Evolutionary conservation across 2,329 filamentous ascomycete genomes (phyloP).

Genomic region (Xylaria sp.): DNA sequence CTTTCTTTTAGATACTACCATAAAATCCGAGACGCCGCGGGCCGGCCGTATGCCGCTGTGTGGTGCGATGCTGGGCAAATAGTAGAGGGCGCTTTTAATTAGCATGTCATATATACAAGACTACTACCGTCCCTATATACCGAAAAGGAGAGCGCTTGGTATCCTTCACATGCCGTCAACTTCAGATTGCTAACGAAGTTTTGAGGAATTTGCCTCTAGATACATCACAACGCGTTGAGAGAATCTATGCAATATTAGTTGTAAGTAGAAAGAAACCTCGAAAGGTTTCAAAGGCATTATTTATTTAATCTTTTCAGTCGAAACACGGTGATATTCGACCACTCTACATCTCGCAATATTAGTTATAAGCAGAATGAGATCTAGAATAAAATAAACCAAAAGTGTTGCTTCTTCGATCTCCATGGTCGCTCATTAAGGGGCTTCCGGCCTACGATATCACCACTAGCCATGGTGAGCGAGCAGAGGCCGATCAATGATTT

Average conservation of each 20-base stretch:
- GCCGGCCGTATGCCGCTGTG: neutral
- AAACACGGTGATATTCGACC: neutral
- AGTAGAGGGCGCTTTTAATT: neutral
- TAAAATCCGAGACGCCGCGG: neutral
- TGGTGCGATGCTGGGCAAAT: neutral
- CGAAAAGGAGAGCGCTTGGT: neutral
- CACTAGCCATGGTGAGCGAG: slow-evolving; percentile 32
- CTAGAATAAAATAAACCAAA: neutral
- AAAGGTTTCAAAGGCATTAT: neutral
- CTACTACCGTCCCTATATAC: neutral
- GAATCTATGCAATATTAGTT: neutral
- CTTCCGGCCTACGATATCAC: neutral
- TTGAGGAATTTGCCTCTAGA: neutral
- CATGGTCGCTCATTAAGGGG: neutral
- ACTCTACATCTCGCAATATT: slow-evolving; percentile 3
- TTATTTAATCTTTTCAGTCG: neutral
- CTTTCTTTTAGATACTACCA: neutral
- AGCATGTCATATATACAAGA: neutral
- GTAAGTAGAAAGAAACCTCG: neutral
- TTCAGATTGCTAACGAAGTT: neutral
- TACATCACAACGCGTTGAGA: neutral
- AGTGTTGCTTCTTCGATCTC: neutral
- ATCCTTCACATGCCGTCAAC: neutral
- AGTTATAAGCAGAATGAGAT: neutral
- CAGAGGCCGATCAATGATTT: slow-evolving; percentile 19